Percentiles rank a stretch among this genome's conserved stretches.
Conservation (phyloP, 2,329 filamentous ascomycete genomes). For the Aspergillus pseudotamarii region DNA sequence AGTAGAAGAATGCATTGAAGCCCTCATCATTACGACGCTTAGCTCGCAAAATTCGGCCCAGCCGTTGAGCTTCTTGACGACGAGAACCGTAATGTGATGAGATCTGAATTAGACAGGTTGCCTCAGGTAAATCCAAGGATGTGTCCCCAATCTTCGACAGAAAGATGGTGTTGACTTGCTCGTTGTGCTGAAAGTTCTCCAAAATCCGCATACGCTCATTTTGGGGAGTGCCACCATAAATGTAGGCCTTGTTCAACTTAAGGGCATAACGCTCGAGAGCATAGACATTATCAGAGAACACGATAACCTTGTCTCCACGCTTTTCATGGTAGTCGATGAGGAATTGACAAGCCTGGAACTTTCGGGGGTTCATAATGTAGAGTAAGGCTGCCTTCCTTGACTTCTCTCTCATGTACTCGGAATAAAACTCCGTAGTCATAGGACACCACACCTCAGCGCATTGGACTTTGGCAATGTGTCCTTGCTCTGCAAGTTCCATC, state of each 20-base stretch:
- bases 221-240: constrained; percentile 86
- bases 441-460: constrained; percentile 99
- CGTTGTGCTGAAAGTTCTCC: constrained; percentile 93
- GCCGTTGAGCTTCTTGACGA: constrained; percentile 90
- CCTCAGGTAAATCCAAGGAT: constrained; percentile 94
- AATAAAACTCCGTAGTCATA: constrained; percentile 98
- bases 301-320: constrained; percentile 94
- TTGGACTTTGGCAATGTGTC: constrained; percentile 94
- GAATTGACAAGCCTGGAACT: constrained; percentile 96
- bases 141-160: constrained; percentile 97
- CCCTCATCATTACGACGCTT: constrained; percentile 97
- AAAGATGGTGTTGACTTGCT: constrained; percentile 88
- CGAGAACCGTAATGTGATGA: constrained; percentile 97
- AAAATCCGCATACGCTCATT: constrained; percentile 83
- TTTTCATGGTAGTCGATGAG: constrained; percentile 97
- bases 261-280: constrained; percentile 83
- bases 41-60: constrained; percentile 89
- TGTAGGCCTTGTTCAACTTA: constrained; percentile 83
- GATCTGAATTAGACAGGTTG: constrained; percentile 95
- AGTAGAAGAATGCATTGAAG: constrained; percentile 99
- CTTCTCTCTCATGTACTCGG: constrained; percentile 79
- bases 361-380: constrained; percentile 96
- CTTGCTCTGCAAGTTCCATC: constrained; percentile 97
- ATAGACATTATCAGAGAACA: constrained; percentile 97
- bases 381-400: constrained; percentile 69